Conservation (phyloP, 1,284 basidiomycete species). For the Vanrija humicola region DNA sequence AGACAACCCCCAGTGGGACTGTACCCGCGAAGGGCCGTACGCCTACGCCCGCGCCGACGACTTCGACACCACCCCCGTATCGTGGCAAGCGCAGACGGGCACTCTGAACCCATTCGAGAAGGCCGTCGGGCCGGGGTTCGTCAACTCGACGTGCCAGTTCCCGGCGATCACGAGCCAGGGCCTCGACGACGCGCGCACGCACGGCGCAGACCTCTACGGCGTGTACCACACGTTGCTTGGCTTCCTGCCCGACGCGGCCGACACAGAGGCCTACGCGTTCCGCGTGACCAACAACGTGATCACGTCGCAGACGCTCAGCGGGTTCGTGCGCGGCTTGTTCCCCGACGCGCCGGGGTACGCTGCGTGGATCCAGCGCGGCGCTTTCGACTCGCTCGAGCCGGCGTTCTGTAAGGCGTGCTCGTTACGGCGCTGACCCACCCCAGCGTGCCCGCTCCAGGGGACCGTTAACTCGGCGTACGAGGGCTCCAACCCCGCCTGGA, state of each 20-base stretch:
- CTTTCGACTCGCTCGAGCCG: slow-evolving; percentile 37
- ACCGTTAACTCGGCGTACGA: slow-evolving; percentile 9
- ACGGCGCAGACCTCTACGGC: slow-evolving; percentile 31
- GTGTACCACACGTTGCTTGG: slow-evolving; percentile 33
- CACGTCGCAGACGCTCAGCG: slow-evolving; percentile 36
- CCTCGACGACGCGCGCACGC: slow-evolving; percentile 27
- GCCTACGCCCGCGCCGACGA: slow-evolving; percentile 20
- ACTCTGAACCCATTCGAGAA: slow-evolving; percentile 32
- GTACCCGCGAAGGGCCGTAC: slow-evolving; percentile 27
- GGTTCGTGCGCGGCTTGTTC: slow-evolving; percentile 27
- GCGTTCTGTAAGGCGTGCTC: slow-evolving; percentile 18
- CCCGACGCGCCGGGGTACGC: slow-evolving; percentile 25
- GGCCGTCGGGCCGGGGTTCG: slow-evolving; percentile 31
- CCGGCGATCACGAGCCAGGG: slow-evolving; percentile 36
- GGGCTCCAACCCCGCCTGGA: slow-evolving; percentile 23
- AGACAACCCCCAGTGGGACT: slow-evolving; percentile 32
- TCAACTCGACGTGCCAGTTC: slow-evolving; percentile 36
- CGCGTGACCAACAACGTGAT: slow-evolving; percentile 42
- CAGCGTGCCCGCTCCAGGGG: slow-evolving; percentile 21
- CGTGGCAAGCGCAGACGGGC: slow-evolving; percentile 28
- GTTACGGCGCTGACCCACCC: background rate
- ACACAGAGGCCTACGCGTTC: slow-evolving; percentile 27
- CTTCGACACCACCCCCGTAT: slow-evolving; percentile 21
- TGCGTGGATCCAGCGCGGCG: slow-evolving; percentile 23
- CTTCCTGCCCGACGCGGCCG: slow-evolving; percentile 27